These are phyloP conservation scores for Taxawa tesnikishii DNA, from an alignment of 2,329 filamentous ascomycete species.

Conservation along the genomic window DNA sequence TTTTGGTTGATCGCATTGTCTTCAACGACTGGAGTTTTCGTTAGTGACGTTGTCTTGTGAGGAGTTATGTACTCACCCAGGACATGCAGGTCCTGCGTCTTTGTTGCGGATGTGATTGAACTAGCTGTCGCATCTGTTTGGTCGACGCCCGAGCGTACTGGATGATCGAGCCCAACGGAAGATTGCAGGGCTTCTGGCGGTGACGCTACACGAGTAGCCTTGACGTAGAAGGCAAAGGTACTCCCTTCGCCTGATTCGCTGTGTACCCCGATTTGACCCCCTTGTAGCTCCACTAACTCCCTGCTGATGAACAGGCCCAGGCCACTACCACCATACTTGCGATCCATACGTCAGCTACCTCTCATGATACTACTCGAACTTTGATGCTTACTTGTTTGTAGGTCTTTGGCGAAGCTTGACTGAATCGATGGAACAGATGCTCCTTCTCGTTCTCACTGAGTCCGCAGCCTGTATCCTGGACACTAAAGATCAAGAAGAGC, in stretches of 20 bases:
- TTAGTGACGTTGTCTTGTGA: neutral
- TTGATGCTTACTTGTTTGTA: constrained; percentile 47
- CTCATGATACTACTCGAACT: no score
- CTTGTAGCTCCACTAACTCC: constrained; percentile 44
- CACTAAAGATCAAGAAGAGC: constrained; percentile 21
- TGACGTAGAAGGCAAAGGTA: constrained; percentile 53
- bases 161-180: neutral
- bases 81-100: constrained; percentile 1
- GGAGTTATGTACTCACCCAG: constrained; percentile 1
- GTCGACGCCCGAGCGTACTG: neutral
- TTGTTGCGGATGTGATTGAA: neutral
- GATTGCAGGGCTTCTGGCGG: neutral
- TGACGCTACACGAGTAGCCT: neutral
- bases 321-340: constrained; percentile 56
- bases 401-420: constrained; percentile 51
- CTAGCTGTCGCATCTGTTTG: neutral
- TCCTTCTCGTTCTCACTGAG: constrained; percentile 19
- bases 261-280: constrained; percentile 52
- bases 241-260: constrained; percentile 47
- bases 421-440: constrained; percentile 52
- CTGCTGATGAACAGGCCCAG: constrained; percentile 57
- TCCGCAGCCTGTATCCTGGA: constrained; percentile 24
- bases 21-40: constrained; percentile 12
- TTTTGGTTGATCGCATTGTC: constrained; percentile 30
- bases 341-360: no score